Evolutionary conservation across 1,284 basidiomycete genomes (phyloP), one percentile per base, ranked within the genome.

Genomic region (Fistulina hepatica): DNA sequence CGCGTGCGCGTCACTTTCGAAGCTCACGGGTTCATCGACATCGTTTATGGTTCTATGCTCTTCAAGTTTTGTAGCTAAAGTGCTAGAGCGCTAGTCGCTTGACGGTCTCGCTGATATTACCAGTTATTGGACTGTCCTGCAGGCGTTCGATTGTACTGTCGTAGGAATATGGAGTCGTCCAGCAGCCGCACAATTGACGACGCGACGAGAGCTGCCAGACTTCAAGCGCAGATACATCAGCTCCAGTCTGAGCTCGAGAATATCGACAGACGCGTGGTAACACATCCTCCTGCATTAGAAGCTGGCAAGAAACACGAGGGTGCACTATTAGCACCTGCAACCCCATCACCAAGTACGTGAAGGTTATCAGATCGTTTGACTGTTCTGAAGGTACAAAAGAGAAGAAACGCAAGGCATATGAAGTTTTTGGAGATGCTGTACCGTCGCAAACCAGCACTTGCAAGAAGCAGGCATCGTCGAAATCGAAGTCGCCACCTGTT

Each of bases 301-400:
- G n/a, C n/a, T n/a, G n/a, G 28, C 13, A 31, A 31, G 50, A 57
- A 61, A 33, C 46, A 54, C 11, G 60, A 63, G 16, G 46, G 58
- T 6, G 56, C 55, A 2, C 49, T 73, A 6, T 55, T 84, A 4
- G 79, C 68, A 2, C 79, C 79, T 17, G 58, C 70, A 1, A 81
- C 81, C 2, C 81, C 81, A 12, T 81, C 81, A 31, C 76, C 76
- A 3, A 79, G 81, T 82, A 46, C 53, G 72, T 55, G 11, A 21
- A 21, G 9, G 12, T 4, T n/a, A 40, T 40, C 5, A 32, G 33
- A 12, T 15, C 33, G 44, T 22, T 33, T 42, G 41, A 41, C 36
- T 37, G 46, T 44, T 49, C 37, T 40, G 32, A 35, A 28, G 24
- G 35, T 37, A 31, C 24, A 37, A n/a, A 46, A 73, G 71, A 63